Evolutionary conservation across 2,329 filamentous ascomycete genomes (phyloP).

Genomic region (Stagonosporopsis rhizophila): DNA sequence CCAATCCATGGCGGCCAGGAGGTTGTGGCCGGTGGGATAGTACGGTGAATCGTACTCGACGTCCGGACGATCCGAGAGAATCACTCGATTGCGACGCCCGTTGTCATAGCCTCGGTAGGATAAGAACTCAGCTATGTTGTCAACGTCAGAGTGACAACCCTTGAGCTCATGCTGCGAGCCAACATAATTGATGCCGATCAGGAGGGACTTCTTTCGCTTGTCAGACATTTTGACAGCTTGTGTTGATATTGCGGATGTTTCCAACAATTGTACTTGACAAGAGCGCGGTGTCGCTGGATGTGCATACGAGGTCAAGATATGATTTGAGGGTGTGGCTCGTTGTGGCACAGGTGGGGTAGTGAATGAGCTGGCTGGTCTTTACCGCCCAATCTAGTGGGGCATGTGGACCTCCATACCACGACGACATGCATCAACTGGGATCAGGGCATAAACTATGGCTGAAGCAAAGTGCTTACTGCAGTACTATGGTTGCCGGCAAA

Average conservation of each 20-base stretch:
- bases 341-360: constrained; percentile 31
- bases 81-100: constrained; percentile 53
- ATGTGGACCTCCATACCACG: constrained; percentile 3
- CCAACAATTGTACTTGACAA: background rate
- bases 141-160: constrained; percentile 59
- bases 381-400: constrained; percentile 17
- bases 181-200: constrained; percentile 63
- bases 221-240: constrained; percentile 23
- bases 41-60: constrained; percentile 42
- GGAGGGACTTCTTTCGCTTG: constrained; percentile 55
- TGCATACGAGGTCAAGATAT: background rate
- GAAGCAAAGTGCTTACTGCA: background rate
- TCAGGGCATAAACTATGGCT: background rate
- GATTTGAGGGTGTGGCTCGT: constrained; percentile 10
- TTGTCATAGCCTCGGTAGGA: constrained; percentile 53
- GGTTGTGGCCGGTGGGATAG: constrained; percentile 53
- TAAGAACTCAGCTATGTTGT: constrained; percentile 58
- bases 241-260: background rate
- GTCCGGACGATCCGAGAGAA: constrained; percentile 52
- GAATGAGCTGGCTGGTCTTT: constrained; percentile 28
- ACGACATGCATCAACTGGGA: constrained; percentile 6
- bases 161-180: constrained; percentile 53
- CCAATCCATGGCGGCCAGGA: constrained; percentile 65
- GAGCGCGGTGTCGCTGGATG: background rate
- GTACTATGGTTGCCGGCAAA: no score